Conservation (phyloP, 2,329 filamentous ascomycete species). For the Penicillium polonicum region DNA sequence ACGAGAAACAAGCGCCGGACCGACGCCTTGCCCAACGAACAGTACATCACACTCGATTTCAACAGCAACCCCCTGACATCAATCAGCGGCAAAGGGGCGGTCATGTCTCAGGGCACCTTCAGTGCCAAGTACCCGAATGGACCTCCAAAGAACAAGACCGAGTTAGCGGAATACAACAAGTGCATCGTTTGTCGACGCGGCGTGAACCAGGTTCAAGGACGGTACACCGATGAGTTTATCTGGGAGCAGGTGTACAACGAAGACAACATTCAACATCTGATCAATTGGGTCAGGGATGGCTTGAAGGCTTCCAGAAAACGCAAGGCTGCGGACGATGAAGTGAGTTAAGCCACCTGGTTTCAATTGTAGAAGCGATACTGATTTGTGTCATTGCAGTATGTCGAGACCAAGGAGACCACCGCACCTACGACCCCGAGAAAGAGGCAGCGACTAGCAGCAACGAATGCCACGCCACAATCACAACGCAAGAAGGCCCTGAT, state of each 20-base stretch:
- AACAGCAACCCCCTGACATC: slow-evolving; percentile 84
- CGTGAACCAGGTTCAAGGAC: slow-evolving; percentile 83
- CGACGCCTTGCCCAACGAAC: slow-evolving; percentile 81
- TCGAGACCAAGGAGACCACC: slow-evolving; percentile 38
- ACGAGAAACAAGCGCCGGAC: slow-evolving; percentile 77
- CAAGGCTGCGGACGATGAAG: slow-evolving; percentile 41
- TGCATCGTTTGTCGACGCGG: slow-evolving; percentile 86
- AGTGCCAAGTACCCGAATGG: slow-evolving; percentile 69
- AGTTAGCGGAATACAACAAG: slow-evolving; percentile 74
- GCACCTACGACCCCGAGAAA: slow-evolving; percentile 56
- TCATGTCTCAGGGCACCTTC: slow-evolving; percentile 73
- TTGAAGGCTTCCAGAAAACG: slow-evolving; percentile 66
- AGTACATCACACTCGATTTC: slow-evolving; percentile 85
- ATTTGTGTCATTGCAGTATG: slow-evolving; percentile 31
- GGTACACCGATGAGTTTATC: slow-evolving; percentile 85
- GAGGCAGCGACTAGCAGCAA: slow-evolving; percentile 52
- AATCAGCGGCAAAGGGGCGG: slow-evolving; percentile 82
- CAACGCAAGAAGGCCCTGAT: slow-evolving; percentile 48
- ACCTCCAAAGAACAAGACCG: slow-evolving; percentile 60
- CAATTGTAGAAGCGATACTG: background rate
- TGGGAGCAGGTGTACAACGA: slow-evolving; percentile 84
- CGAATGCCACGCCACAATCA: slow-evolving; percentile 44
- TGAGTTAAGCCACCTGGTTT: slow-evolving; percentile 23
- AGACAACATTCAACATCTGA: slow-evolving; percentile 62
- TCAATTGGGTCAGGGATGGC: slow-evolving; percentile 62